Evolutionary conservation across 2,329 filamentous ascomycete species (phyloP).

Genomic region (Thielaviopsis populi): DNA sequence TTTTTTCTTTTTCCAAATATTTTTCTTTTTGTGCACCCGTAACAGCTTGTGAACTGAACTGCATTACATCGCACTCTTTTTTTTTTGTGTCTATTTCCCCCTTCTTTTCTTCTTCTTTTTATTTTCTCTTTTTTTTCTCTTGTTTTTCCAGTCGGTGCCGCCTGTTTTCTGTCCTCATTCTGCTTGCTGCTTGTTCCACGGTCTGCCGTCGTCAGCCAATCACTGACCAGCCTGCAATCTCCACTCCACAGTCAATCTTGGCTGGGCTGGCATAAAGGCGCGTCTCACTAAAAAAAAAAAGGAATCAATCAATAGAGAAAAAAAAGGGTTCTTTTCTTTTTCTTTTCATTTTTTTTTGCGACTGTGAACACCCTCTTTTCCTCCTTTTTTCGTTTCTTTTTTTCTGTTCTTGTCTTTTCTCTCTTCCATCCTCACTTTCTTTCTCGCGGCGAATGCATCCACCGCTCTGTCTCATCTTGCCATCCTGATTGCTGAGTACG

Average conservation of each 20-base stretch:
- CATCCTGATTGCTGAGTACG: neutral
- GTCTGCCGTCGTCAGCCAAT: neutral
- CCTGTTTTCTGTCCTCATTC: neutral
- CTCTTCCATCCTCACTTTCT: neutral
- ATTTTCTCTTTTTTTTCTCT: neutral
- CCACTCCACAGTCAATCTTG: neutral
- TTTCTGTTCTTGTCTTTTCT: neutral
- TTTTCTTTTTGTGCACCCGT: neutral
- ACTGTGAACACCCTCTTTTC: neutral
- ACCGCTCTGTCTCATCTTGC: neutral
- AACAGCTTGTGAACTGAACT: too few species aligned
- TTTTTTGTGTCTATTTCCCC: too few species aligned
- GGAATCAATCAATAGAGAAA: neutral
- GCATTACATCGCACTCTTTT: too few species aligned
- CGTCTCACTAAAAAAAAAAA: neutral
- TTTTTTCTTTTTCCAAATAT: neutral
- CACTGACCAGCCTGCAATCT: constrained; percentile 2
- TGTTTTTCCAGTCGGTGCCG: neutral
- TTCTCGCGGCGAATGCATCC: neutral
- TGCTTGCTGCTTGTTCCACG: neutral
- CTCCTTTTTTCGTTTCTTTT: neutral
- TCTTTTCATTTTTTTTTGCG: neutral
- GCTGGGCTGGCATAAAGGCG: constrained; percentile 5
- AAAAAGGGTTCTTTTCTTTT: neutral
- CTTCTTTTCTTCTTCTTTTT: neutral